Percentiles rank a stretch among this genome's conserved stretches.
These are phyloP conservation scores for Streptanthus diversifolius DNA, from an alignment of 345 rosid genomes.

Conservation along the genomic window DNA sequence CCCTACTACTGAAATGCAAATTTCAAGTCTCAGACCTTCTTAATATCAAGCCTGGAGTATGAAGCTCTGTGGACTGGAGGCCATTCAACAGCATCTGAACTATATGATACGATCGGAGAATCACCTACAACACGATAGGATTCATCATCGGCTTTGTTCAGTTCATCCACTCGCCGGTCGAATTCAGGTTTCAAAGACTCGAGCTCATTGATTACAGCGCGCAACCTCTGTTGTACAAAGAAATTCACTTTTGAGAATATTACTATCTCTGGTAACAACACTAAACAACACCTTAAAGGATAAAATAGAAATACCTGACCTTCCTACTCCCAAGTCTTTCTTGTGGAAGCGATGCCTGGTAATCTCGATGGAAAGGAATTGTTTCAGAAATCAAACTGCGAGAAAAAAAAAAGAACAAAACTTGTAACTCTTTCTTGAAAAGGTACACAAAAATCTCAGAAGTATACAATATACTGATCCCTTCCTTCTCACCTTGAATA, in stretches of 20 bases:
- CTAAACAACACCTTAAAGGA: constrained; percentile 12
- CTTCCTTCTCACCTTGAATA: constrained; percentile 61
- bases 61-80: constrained; percentile 36
- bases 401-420: neutral
- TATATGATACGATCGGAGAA: constrained; percentile 29
- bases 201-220: constrained; percentile 67
- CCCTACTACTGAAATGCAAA: neutral
- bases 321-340: constrained; percentile 59
- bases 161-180: constrained; percentile 45
- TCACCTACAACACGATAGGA: constrained; percentile 37
- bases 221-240: constrained; percentile 52
- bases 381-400: constrained; percentile 92
- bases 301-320: constrained; percentile 44
- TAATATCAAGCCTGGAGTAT: constrained; percentile 37
- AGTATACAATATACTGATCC: neutral
- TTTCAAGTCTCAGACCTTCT: constrained; percentile 35
- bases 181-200: constrained; percentile 80
- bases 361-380: constrained; percentile 87
- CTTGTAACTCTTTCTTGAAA: neutral
- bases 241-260: neutral
- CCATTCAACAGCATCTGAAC: constrained; percentile 47
- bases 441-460: neutral
- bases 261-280: neutral
- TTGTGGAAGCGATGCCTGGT: constrained; percentile 49
- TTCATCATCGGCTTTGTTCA: constrained; percentile 40